phyloP scores from a whole-genome alignment of 495 filamentous ascomycete genomes.

The Sphaerosporella brunnea region DNA sequence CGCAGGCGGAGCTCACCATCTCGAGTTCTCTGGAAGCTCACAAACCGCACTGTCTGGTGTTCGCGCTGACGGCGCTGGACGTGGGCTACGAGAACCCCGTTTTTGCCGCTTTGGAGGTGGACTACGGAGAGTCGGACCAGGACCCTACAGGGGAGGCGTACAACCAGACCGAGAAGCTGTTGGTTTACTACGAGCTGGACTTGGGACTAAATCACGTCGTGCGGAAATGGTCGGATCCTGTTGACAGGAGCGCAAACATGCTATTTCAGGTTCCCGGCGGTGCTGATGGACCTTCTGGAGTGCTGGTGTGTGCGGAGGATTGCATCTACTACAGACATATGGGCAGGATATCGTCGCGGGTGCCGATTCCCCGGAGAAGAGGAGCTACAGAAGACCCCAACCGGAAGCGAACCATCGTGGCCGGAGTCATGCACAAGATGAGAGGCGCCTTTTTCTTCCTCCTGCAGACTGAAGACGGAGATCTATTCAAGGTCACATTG shows the following conservation, averaged over 20 bases:
- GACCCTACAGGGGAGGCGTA: constrained; percentile 74
- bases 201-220: constrained; percentile 94
- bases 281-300: constrained; percentile 81
- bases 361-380: constrained; percentile 69
- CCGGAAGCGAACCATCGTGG: constrained; percentile 65
- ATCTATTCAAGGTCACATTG: constrained; percentile 89
- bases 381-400: constrained; percentile 84
- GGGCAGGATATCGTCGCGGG: constrained; percentile 73
- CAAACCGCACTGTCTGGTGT: constrained; percentile 81
- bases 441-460: constrained; percentile 97
- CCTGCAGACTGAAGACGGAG: constrained; percentile 85
- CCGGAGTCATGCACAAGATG: constrained; percentile 92
- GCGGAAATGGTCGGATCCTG: constrained; percentile 81
- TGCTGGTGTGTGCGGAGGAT: constrained; percentile 85
- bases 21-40: constrained; percentile 96
- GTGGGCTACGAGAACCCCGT: constrained; percentile 94
- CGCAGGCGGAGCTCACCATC: constrained; percentile 84
- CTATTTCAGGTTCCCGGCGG: constrained; percentile 94
- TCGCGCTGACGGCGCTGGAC: constrained; percentile 70
- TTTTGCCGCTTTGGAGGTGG: constrained; percentile 84
- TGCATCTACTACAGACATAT: constrained; percentile 88
- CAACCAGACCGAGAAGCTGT: constrained; percentile 63
- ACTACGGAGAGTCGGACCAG: constrained; percentile 80
- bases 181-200: constrained; percentile 96
- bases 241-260: constrained; percentile 75